phyloP scores from a whole-genome alignment of 768 basidiomycete genomes.

The Tremella fuciformis region DNA sequence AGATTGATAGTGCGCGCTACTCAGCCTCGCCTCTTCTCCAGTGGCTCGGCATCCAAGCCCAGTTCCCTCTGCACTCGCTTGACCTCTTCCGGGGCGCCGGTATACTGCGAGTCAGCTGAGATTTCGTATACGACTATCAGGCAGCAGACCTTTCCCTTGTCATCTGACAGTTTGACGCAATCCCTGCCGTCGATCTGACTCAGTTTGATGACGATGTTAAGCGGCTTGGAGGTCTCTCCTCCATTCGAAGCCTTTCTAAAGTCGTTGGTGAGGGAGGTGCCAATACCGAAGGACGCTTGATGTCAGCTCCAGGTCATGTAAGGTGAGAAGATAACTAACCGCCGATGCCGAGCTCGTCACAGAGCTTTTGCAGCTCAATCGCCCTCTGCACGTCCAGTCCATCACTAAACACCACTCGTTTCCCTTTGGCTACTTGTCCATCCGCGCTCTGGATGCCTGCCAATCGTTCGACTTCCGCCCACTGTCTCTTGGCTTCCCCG shows the following conservation, averaged over 20 bases:
- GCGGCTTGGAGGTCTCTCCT: conserved; percentile 35
- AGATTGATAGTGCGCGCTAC: not conserved
- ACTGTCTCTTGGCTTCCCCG: conserved; percentile 67
- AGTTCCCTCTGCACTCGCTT: conserved; percentile 59
- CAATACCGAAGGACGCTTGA: conserved; percentile 85
- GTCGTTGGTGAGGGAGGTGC: conserved; percentile 88
- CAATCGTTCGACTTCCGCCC: conserved; percentile 60
- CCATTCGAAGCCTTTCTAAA: conserved; percentile 57
- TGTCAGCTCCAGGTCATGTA: too few species aligned
- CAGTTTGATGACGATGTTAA: conserved; percentile 96
- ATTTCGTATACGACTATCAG: too few species aligned
- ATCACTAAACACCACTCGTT: conserved; percentile 81
- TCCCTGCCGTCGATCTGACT: conserved; percentile 67
- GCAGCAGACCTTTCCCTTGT: conserved; percentile 66
- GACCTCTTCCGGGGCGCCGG: conserved; percentile 64
- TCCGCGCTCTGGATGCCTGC: conserved; percentile 24
- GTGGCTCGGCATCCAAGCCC: conserved; percentile 29
- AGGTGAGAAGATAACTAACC: conserved; percentile 53
- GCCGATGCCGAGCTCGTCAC: conserved; percentile 68
- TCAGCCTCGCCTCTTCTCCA: conserved; percentile 26
- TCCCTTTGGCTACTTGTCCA: conserved; percentile 55
- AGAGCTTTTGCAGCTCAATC: conserved; percentile 66
- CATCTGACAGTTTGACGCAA: conserved; percentile 93
- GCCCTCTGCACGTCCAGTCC: conserved; percentile 69
- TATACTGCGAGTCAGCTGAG: conserved; percentile 56